These are phyloP conservation scores for Mycena crocata DNA, from an alignment of 768 basidiomycete genomes.

Conservation along the genomic window DNA sequence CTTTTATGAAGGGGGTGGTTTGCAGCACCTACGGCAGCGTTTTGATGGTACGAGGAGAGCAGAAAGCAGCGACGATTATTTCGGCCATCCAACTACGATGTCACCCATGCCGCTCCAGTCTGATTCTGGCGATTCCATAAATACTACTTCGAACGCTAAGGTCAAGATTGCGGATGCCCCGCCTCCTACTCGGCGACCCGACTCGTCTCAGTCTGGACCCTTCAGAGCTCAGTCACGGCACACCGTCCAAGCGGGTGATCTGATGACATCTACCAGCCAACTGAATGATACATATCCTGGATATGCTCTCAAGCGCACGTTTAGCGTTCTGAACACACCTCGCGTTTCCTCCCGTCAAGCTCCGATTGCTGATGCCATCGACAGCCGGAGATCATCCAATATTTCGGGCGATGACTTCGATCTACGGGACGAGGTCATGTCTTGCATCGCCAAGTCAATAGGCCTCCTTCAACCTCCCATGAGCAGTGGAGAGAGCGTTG, in stretches of 20 bases:
- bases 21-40: slow-evolving; percentile 90
- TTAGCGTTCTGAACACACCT: slow-evolving; percentile 65
- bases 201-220: slow-evolving; percentile 26
- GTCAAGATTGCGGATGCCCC: slow-evolving; percentile 27
- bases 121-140: slow-evolving; percentile 40
- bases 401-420: slow-evolving; percentile 82
- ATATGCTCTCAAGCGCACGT: slow-evolving; percentile 59
- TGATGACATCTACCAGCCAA: slow-evolving; percentile 68
- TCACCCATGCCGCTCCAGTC: slow-evolving; percentile 40
- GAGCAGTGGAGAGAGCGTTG: slow-evolving; percentile 72
- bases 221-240: slow-evolving; percentile 55
- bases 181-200: slow-evolving; percentile 37
- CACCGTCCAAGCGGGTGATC: slow-evolving; percentile 81
- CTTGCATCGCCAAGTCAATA: slow-evolving; percentile 96
- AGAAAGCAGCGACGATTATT: slow-evolving; percentile 70
- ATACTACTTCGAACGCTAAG: slow-evolving; percentile 33
- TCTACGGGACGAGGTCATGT: slow-evolving; percentile 96
- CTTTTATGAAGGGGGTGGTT: slow-evolving; percentile 93
- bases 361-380: slow-evolving; percentile 43
- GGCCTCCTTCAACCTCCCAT: slow-evolving; percentile 90
- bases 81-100: slow-evolving; percentile 49
- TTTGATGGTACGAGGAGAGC: slow-evolving; percentile 74
- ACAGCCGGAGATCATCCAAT: slow-evolving; percentile 37
- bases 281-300: slow-evolving; percentile 59
- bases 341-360: slow-evolving; percentile 48